phyloP scores from a whole-genome alignment of 768 basidiomycete genomes.

The Lentinula raphanica region DNA sequence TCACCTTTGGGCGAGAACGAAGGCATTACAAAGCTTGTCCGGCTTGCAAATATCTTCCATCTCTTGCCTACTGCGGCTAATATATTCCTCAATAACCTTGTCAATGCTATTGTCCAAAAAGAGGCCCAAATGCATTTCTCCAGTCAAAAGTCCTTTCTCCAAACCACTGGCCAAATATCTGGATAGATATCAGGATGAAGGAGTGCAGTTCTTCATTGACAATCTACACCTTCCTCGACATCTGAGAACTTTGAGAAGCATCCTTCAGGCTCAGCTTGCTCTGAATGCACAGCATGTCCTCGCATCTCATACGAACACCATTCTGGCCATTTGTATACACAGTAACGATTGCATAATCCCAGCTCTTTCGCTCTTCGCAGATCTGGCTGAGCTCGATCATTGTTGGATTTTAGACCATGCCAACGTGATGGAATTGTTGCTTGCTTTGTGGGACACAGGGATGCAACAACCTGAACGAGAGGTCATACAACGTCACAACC shows the following conservation, averaged over 20 bases:
- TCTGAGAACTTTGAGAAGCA: constrained; percentile 78
- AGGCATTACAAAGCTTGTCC: constrained; percentile 87
- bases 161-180: constrained; percentile 88
- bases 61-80: constrained; percentile 91
- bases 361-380: constrained; percentile 70
- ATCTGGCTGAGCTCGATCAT: constrained; percentile 63
- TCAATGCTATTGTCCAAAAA: constrained; percentile 84
- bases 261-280: constrained; percentile 74
- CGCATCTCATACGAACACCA: constrained; percentile 47
- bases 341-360: constrained; percentile 58
- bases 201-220: constrained; percentile 77
- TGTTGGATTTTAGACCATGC: constrained; percentile 68
- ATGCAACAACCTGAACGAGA: constrained; percentile 45
- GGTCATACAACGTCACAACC: constrained; percentile 50
- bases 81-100: constrained; percentile 84
- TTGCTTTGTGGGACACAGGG: constrained; percentile 68
- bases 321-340: constrained; percentile 49
- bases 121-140: constrained; percentile 91
- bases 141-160: constrained; percentile 84
- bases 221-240: constrained; percentile 76
- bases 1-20: constrained; percentile 83
- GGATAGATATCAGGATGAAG: constrained; percentile 83
- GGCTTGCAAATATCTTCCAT: constrained; percentile 96
- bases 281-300: constrained; percentile 69
- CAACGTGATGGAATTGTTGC: constrained; percentile 63